Conservation (phyloP, 208 protist genomes). For the Novymonas esmeraldas region DNA sequence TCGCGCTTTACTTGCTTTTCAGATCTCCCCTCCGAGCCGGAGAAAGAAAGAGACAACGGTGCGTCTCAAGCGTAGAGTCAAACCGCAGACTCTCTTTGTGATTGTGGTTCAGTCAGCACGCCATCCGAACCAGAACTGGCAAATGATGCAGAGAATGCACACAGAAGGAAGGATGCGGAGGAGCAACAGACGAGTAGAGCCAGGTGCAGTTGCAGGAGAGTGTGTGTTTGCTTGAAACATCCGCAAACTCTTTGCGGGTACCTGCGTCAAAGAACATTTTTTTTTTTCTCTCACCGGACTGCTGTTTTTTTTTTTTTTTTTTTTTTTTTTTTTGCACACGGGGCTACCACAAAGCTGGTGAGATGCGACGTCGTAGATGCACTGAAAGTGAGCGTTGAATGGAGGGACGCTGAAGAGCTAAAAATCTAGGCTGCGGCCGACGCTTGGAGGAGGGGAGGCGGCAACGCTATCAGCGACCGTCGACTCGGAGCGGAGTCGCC, state of each 20-base stretch:
- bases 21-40: no score
- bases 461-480: slow-evolving; percentile 42
- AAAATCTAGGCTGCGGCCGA: slow-evolving; percentile 67
- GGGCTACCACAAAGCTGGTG: not conserved
- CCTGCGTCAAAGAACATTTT: not conserved
- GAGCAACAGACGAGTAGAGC: not conserved
- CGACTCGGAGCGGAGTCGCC: slow-evolving; percentile 58
- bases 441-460: slow-evolving; percentile 50
- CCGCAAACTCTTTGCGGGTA: not conserved
- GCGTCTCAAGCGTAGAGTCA: no score
- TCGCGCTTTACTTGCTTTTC: no score
- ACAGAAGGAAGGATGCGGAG: not conserved
- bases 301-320: slow-evolving; percentile 6
- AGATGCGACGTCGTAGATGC: not conserved
- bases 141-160: not conserved
- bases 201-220: not conserved
- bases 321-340: not conserved
- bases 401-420: slow-evolving; percentile 9
- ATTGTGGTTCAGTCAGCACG: not conserved
- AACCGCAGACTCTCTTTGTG: no score
- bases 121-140: not conserved
- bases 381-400: slow-evolving; percentile 10
- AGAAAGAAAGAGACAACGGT: no score
- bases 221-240: no score
- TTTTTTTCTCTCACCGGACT: not conserved